Conservation (phyloP, 495 filamentous ascomycete genomes). For the Tuber aestivum region DNA sequence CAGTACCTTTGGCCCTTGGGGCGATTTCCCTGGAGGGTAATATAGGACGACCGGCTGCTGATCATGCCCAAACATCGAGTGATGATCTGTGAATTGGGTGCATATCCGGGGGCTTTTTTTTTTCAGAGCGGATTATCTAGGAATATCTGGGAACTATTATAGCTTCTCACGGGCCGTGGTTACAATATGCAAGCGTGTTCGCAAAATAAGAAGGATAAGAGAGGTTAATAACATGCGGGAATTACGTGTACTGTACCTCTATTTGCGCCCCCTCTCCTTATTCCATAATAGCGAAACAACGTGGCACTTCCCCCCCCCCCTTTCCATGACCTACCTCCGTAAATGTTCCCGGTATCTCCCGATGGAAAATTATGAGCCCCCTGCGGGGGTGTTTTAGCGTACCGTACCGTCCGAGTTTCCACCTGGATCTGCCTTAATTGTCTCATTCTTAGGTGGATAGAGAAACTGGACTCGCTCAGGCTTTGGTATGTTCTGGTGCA, state of each 20-base stretch:
- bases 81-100: not conserved
- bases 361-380: not conserved
- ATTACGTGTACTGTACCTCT: not conserved
- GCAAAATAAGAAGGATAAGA: not conserved
- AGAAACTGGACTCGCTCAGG: too few relatives aligned
- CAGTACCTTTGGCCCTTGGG: not conserved
- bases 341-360: not conserved
- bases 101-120: not conserved
- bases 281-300: not conserved
- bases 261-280: not conserved
- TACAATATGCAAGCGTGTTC: not conserved
- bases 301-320: not conserved
- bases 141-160: not conserved
- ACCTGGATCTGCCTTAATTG: not conserved
- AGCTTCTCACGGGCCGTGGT: not conserved
- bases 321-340: not conserved
- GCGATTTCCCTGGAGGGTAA: not conserved
- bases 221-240: not conserved
- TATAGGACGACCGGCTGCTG: not conserved
- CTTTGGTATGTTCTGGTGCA: too few relatives aligned
- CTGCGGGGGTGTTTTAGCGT: not conserved
- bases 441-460: too few relatives aligned
- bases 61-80: not conserved
- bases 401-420: not conserved
- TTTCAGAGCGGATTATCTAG: not conserved